Percentiles rank a stretch among this genome's conserved stretches.
Conservation (phyloP, 2,329 filamentous ascomycete species). For the Fusarium pseudograminearum region DNA sequence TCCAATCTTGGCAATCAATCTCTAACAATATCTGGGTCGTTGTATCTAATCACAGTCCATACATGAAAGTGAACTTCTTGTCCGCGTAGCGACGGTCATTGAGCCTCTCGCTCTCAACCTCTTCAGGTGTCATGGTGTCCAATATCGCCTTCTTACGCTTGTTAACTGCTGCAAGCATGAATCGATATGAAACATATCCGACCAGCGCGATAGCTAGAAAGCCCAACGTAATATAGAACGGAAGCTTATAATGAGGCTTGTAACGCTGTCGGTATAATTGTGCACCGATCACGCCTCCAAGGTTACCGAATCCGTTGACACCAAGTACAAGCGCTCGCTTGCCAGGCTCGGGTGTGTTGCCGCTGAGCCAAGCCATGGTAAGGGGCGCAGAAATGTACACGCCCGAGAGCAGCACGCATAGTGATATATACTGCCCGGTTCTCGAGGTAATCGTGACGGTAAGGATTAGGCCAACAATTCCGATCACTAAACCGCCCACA, state of each 20-base stretch:
- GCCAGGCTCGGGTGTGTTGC: constrained; percentile 48
- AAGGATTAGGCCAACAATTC: constrained; percentile 43
- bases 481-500: constrained; percentile 40
- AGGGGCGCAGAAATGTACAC: constrained; percentile 46
- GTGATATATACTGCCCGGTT: constrained; percentile 42
- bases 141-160: constrained; percentile 35
- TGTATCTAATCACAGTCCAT: constrained; percentile 38
- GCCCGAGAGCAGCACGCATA: constrained; percentile 45
- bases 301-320: constrained; percentile 48
- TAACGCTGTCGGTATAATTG: constrained; percentile 45
- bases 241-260: constrained; percentile 42
- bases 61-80: constrained; percentile 48
- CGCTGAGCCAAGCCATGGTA: constrained; percentile 47
- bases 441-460: constrained; percentile 42
- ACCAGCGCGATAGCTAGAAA: constrained; percentile 40
- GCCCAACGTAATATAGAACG: constrained; percentile 45
- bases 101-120: constrained; percentile 45
- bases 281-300: constrained; percentile 46
- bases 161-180: constrained; percentile 40
- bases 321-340: constrained; percentile 47
- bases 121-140: constrained; percentile 37
- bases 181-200: constrained; percentile 43
- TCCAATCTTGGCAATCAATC: constrained; percentile 14
- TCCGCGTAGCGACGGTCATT: constrained; percentile 45
- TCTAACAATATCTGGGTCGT: background rate